Evolutionary conservation across 108 stramenopile genomes (phyloP).

Genomic region (Skeletonema tropicum): DNA sequence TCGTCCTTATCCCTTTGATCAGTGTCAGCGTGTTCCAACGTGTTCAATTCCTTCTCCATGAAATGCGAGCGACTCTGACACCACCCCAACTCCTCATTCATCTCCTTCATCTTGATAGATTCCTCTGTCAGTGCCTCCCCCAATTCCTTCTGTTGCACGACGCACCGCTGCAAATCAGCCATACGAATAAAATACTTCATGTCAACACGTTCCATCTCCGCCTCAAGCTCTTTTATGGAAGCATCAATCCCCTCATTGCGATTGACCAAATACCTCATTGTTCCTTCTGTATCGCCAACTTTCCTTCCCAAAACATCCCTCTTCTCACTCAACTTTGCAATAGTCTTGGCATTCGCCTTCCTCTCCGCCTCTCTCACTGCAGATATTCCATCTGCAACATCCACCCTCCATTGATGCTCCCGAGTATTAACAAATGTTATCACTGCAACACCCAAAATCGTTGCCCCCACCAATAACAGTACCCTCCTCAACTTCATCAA

Average conservation of each 20-base stretch:
- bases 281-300: conserved; percentile 22
- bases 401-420: conserved; percentile 20
- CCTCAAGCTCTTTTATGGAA: background rate
- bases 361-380: conserved; percentile 16
- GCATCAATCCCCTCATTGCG: conserved; percentile 13
- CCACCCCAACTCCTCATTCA: conserved; percentile 13
- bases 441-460: background rate
- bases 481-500: background rate
- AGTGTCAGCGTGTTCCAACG: background rate
- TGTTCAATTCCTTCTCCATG: conserved; percentile 8
- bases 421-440: background rate
- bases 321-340: conserved; percentile 6
- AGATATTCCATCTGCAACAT: conserved; percentile 6
- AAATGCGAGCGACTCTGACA: conserved; percentile 12
- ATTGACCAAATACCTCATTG: conserved; percentile 19
- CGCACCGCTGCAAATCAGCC: conserved; percentile 22
- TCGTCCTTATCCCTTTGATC: background rate
- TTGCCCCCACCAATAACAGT: background rate
- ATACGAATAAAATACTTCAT: conserved; percentile 26
- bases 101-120: background rate
- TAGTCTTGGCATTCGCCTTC: conserved; percentile 8
- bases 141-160: conserved; percentile 1
- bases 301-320: conserved; percentile 11
- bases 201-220: conserved; percentile 23
- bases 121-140: background rate